These are phyloP conservation scores for Amyloporia xantha DNA, from an alignment of 768 basidiomycete species.

Conservation along the genomic window DNA sequence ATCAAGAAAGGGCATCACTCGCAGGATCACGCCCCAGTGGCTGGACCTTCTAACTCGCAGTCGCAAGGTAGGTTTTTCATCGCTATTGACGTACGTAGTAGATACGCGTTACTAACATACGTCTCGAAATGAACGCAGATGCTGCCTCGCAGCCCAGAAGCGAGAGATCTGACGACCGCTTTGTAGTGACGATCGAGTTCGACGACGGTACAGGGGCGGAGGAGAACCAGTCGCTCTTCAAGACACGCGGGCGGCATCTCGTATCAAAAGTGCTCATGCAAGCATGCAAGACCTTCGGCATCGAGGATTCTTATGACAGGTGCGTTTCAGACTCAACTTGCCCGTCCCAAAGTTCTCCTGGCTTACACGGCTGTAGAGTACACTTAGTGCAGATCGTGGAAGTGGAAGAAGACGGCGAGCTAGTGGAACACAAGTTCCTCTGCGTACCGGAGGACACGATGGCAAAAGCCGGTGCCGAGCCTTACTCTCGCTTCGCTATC, in stretches of 20 bases:
- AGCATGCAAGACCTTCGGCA: conserved; percentile 33
- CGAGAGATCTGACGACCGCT: conserved; percentile 13
- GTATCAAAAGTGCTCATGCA: conserved; percentile 35
- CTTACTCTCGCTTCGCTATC: conserved; percentile 11
- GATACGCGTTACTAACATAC: too few relatives aligned
- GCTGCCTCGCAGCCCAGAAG: too few relatives aligned
- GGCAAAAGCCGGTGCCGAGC: conserved; percentile 13
- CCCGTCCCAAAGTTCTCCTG: neutral
- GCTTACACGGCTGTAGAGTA: conserved; percentile 1
- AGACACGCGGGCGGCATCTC: conserved; percentile 36
- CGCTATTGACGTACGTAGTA: too few relatives aligned
- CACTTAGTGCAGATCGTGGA: conserved; percentile 11
- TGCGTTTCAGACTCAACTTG: conserved; percentile 2
- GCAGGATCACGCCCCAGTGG: neutral
- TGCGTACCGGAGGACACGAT: conserved; percentile 14
- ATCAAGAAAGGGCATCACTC: neutral
- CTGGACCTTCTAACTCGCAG: too few relatives aligned
- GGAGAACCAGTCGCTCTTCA: conserved; percentile 27
- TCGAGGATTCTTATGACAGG: conserved; percentile 21
- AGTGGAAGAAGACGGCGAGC: conserved; percentile 10
- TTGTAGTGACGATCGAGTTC: conserved; percentile 16
- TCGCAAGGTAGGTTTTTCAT: too few relatives aligned
- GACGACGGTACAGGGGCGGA: conserved; percentile 6
- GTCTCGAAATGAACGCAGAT: too few relatives aligned
- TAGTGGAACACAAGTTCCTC: conserved; percentile 8